phyloP scores from a whole-genome alignment of 176 grass and related monocot species.

The Juncus inflexus region DNA sequence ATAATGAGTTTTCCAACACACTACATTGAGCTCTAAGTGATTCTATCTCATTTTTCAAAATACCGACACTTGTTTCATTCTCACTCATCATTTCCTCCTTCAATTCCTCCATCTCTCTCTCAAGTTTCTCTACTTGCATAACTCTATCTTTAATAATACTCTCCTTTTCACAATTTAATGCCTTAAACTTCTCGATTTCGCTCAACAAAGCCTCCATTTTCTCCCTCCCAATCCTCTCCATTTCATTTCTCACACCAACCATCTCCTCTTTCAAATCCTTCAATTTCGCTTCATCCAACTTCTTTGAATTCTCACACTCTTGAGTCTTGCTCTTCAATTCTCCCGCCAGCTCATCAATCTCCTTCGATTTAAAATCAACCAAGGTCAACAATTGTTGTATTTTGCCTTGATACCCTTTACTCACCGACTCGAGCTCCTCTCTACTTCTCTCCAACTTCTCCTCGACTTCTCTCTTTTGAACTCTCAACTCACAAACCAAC shows the following conservation, averaged over 20 bases:
- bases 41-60: constrained; percentile 57
- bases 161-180: constrained; percentile 49
- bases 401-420: constrained; percentile 53
- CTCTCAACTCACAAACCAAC: constrained; percentile 53
- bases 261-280: constrained; percentile 57
- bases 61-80: constrained; percentile 45
- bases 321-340: constrained; percentile 61
- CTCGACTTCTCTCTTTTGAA: constrained; percentile 41
- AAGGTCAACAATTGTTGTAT: constrained; percentile 69
- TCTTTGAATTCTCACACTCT: constrained; percentile 61
- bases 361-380: constrained; percentile 78
- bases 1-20: constrained; percentile 45
- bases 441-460: constrained; percentile 32
- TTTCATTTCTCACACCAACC: constrained; percentile 40
- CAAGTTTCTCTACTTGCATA: constrained; percentile 57
- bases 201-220: constrained; percentile 42
- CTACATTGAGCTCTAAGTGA: constrained; percentile 45
- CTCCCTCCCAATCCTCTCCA: constrained; percentile 48
- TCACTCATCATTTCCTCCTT: constrained; percentile 50
- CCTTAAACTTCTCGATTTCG: constrained; percentile 45
- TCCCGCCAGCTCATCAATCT: constrained; percentile 51
- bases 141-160: constrained; percentile 43
- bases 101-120: constrained; percentile 41
- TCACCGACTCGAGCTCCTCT: constrained; percentile 45
- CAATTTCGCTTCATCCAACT: constrained; percentile 45